Percentiles rank a stretch among this genome's conserved stretches.
These are phyloP conservation scores for Lyophyllum decastes DNA, from an alignment of 768 basidiomycete species.

Conservation along the genomic window DNA sequence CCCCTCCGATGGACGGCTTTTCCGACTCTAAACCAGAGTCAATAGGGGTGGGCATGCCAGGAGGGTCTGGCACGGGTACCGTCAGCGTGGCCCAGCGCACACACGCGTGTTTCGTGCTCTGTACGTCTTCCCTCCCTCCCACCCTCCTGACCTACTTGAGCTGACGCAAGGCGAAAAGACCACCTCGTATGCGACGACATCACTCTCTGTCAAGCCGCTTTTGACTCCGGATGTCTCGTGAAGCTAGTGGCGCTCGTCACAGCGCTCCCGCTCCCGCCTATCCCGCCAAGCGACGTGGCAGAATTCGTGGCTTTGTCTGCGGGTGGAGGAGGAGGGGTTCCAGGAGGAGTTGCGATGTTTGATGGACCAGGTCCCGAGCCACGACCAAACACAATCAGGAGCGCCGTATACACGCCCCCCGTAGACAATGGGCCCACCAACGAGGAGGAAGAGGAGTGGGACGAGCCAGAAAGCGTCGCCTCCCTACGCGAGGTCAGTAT, in stretches of 20 bases:
- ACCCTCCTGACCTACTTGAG: background rate
- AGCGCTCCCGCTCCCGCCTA: constrained; percentile 46
- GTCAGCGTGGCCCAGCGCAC: background rate
- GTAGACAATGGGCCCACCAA: too few species aligned
- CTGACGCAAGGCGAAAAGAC: constrained; percentile 35
- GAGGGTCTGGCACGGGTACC: background rate
- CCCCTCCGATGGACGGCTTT: constrained; percentile 19
- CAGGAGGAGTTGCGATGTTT: background rate
- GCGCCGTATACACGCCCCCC: background rate
- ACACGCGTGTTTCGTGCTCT: constrained; percentile 70
- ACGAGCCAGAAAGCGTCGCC: constrained; percentile 55
- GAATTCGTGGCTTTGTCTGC: background rate
- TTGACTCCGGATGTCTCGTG: constrained; percentile 66
- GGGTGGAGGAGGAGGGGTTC: background rate
- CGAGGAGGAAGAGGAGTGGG: constrained; percentile 59
- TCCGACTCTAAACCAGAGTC: too few species aligned
- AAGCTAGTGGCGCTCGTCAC: constrained; percentile 54
- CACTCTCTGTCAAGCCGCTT: constrained; percentile 65
- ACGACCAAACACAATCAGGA: background rate
- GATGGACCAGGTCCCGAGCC: background rate
- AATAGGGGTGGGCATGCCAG: too few species aligned
- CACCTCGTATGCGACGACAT: constrained; percentile 73
- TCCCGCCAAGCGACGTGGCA: background rate
- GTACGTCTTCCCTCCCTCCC: constrained; percentile 40
- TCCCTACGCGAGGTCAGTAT: constrained; percentile 62